Conservation (phyloP, 805 yeast genomes). For the Starmerella scarabaei region DNA sequence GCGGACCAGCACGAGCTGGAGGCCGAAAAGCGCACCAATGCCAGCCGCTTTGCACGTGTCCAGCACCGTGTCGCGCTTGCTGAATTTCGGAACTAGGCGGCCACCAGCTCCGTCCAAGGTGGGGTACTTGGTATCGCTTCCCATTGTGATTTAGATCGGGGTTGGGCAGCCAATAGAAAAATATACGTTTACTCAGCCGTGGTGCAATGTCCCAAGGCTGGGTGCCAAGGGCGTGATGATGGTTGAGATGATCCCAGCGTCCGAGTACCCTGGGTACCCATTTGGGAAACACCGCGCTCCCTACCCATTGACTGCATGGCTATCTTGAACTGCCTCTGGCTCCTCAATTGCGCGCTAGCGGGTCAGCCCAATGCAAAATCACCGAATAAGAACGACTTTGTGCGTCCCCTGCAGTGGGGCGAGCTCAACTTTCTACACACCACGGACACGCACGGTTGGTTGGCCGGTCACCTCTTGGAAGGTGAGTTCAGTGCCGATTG, state of each 20-base stretch:
- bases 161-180: slow-evolving; percentile 9
- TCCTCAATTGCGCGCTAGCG: not conserved
- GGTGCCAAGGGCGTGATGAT: too few species aligned
- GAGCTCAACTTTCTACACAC: slow-evolving; percentile 79
- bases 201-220: too few species aligned
- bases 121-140: slow-evolving; percentile 18
- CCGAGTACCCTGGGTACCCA: too few species aligned
- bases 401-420: slow-evolving; percentile 53
- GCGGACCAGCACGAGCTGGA: slow-evolving; percentile 36
- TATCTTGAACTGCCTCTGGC: too few species aligned
- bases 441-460: slow-evolving; percentile 95
- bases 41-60: slow-evolving; percentile 37
- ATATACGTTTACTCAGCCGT: slow-evolving; percentile 9
- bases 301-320: too few species aligned
- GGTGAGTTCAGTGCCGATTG: slow-evolving; percentile 49
- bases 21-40: slow-evolving; percentile 36
- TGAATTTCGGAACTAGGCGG: slow-evolving; percentile 34
- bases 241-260: too few species aligned
- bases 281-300: too few species aligned
- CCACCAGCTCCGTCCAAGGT: slow-evolving; percentile 19
- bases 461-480: slow-evolving; percentile 77
- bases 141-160: slow-evolving; percentile 6
- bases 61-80: slow-evolving; percentile 43
- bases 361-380: slow-evolving; percentile 13
- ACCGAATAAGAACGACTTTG: slow-evolving; percentile 13